Base-by-base conservation (phyloP, 2,329 filamentous ascomycete genomes). In the Ilyonectria destructans region DNA sequence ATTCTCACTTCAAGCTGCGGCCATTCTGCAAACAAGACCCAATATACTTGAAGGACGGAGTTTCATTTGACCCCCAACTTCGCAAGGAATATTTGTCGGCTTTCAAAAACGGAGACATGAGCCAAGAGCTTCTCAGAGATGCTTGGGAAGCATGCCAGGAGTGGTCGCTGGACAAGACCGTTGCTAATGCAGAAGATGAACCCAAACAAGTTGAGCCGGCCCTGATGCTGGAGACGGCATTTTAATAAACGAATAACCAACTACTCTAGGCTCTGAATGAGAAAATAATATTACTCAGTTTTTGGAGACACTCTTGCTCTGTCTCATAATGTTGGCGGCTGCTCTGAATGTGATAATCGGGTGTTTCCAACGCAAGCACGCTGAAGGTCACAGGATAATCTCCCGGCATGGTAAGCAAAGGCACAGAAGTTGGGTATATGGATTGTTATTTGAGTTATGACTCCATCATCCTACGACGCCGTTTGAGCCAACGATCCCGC, bases 1-100 rank as follows among this genome's bases (percentile, higher is more conserved):
- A 31, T 2, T 5, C 43, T n/a, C 37, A 40, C 10, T 9, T 23
- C 17, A 56, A 40, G 8, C 40, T 37, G 8, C 57, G 35, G 3
- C 62, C 57, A 1, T 65, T 65, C 51, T 61, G 49, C 62, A 65
- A 61, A 37, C 62, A 65, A 31, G 9, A 65, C 15, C 62, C 62
- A 7, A 33, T 29, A 7, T 65, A 65, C 31, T 55, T 61, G 12
- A 48, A 61, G 15, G 9, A 37, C 3, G 62, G 62, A 4, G 62
- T 65, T 21, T 58, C 54, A 12, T 19, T 19, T 13, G n/a, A 52
- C 29, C 49, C 49, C 12, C 26, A 33, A 21, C 26, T 52, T 17
- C 49, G 19, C 49, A n/a, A 35, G 10, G 49, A 52, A 8, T 52
- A 52, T 15, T 21, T 52, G 29, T 17, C n/a, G 49, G 29, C 29